phyloP scores from a whole-genome alignment of 148 eudicot genomes.

The Nepenthes gracilis region DNA sequence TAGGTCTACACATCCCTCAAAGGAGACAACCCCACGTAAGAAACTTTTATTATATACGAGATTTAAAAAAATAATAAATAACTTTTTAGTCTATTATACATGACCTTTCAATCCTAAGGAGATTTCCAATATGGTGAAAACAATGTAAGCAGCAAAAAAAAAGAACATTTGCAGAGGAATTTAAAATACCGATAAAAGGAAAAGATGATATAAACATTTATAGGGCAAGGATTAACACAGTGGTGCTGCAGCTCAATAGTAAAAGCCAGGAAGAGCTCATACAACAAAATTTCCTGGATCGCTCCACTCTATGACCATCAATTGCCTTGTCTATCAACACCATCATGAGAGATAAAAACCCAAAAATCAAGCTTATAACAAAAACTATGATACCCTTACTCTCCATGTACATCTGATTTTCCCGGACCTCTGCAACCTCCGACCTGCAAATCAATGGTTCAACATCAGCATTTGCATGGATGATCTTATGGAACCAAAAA shows the following conservation, averaged over 20 bases:
- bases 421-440: constrained; percentile 56
- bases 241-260: constrained; percentile 47
- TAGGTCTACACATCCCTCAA: no score
- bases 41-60: no score
- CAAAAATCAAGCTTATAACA: constrained; percentile 52
- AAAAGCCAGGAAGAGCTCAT: constrained; percentile 63
- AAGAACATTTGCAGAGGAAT: not conserved
- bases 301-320: constrained; percentile 34
- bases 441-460: constrained; percentile 35
- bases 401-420: constrained; percentile 74
- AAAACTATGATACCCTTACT: constrained; percentile 66
- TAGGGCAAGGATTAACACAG: constrained; percentile 47
- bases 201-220: constrained; percentile 20
- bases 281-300: constrained; percentile 78
- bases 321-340: constrained; percentile 31
- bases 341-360: constrained; percentile 42
- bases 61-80: no score
- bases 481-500: not conserved
- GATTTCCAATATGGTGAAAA: no score
- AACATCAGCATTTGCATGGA: constrained; percentile 1
- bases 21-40: no score
- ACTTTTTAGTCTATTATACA: no score
- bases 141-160: not conserved
- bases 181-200: not conserved
- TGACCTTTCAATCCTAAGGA: no score